Base-by-base conservation (phyloP, 345 rosid species). In the Acer negundo region DNA sequence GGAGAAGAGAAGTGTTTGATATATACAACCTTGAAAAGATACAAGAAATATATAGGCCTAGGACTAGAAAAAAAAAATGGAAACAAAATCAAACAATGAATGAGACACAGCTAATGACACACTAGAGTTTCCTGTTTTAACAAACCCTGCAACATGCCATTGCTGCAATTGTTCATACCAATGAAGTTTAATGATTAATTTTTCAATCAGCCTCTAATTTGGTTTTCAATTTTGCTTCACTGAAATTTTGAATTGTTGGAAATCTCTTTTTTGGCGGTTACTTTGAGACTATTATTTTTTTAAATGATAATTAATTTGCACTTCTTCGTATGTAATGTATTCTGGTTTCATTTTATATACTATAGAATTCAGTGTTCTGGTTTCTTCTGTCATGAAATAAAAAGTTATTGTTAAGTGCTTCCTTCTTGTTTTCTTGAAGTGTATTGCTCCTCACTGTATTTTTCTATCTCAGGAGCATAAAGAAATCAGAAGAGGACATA, bases 401-500 rank as follows among this genome's bases (percentile, higher is more conserved):
- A n/a, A 10, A 10, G 49, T 56, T 19, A 10, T 28, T 61, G 19
- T 44, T 72, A 62, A 12, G 42, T 23, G 2, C 62, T 10, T 28
- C 56, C 71, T 66, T 55, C 24, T 26, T 15, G 49, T 62, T 53
- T 63, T 51, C 38, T 51, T 51, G 19, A 73, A 62, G 58, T 28
- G 58, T 42, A 62, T 68, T 31, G 65, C 23, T 42, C 19, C 84
- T 85, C 65, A 75, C 74, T n/a, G 42, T 46, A 20, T 49, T 62
- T 58, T 10, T 40, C 24, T 24, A 10, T 31, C 13, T 76, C 88
- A 92, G 97, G 84, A 92, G 83, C 84, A 83, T 94, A 59, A 90
- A 87, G 75, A 93, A 91, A 80, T 91, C 98, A 55, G 93, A 96
- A 79, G 90, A 93, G 75, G 95, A 88, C 84, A 86, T 92, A 67